phyloP scores from a whole-genome alignment of 2,329 filamentous ascomycete species.

The Alternaria sp. region DNA sequence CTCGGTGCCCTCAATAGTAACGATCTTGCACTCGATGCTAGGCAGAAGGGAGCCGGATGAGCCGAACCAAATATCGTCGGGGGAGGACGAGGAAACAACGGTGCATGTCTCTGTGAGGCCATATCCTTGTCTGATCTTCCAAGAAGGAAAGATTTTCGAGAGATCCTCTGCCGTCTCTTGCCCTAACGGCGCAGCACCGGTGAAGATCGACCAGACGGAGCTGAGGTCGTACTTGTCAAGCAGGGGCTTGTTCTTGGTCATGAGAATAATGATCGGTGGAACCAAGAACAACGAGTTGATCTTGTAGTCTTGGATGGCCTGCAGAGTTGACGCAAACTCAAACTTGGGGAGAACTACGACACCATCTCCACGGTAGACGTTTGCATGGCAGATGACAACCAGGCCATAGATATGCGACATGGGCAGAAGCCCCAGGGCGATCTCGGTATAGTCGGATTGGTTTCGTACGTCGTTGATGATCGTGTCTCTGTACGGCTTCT shows the following conservation, averaged over 20 bases:
- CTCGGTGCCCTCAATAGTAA: slow-evolving; percentile 73
- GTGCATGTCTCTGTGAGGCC: slow-evolving; percentile 81
- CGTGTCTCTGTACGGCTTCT: slow-evolving; percentile 54
- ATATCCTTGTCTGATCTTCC: slow-evolving; percentile 74
- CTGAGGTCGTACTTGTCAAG: slow-evolving; percentile 74
- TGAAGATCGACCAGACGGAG: slow-evolving; percentile 70
- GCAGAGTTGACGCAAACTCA: slow-evolving; percentile 70
- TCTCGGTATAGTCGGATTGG: slow-evolving; percentile 57
- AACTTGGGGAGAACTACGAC: slow-evolving; percentile 78
- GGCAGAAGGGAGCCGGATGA: slow-evolving; percentile 75
- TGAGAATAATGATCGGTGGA: slow-evolving; percentile 80
- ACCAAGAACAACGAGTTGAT: slow-evolving; percentile 73
- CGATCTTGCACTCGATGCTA: slow-evolving; percentile 67
- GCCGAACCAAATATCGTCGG: slow-evolving; percentile 71
- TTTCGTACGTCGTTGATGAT: slow-evolving; percentile 41
- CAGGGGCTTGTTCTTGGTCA: slow-evolving; percentile 69
- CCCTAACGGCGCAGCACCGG: slow-evolving; percentile 79
- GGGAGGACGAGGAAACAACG: slow-evolving; percentile 67
- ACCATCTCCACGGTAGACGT: slow-evolving; percentile 74
- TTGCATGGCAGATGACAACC: slow-evolving; percentile 71
- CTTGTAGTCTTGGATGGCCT: slow-evolving; percentile 70
- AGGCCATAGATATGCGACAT: slow-evolving; percentile 84
- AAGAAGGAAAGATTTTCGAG: slow-evolving; percentile 66
- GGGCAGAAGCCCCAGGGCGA: slow-evolving; percentile 72
- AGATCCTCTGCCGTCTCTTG: slow-evolving; percentile 73